Base-by-base conservation (phyloP, 2,329 filamentous ascomycete genomes). In the Aspergillus fijiensis region DNA sequence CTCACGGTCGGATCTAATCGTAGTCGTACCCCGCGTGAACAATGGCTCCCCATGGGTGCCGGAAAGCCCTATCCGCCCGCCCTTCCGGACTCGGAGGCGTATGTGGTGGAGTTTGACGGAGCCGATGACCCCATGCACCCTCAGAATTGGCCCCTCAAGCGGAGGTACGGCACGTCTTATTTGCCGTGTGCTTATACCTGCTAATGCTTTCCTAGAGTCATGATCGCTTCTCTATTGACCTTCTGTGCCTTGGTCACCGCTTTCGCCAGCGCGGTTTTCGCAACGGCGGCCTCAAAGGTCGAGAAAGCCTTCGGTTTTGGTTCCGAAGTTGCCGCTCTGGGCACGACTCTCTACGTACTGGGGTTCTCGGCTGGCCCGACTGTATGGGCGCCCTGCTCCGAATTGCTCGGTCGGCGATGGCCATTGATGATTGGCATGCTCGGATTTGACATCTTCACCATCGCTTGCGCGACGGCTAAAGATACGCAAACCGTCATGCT, bases 181-280 rank as follows among this genome's bases (percentile, higher is more conserved):
- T 23, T 23, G 23, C 23, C 4, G 23, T 23, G 23, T 23, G 23
- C 4, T 23, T 23, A 4, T 23, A 23, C 23, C 23, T 23, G 23
- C 23, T 23, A n/a, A 62, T 39, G 31, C 11, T 14, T 21, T 6
- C 3, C 10, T 29, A 69, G 67, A 45, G 27, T 67, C 9, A 42
- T 60, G 19, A 60, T 67, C 4, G 65, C 59, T 5, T 61, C 55
- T 6, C 58, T 67, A 3, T 50, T 68, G 16, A 65, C 58, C 6
- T 70, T 59, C 33, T 62, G 60, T 54, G 66, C 65, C 2, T 70
- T 84, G 14, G 70, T 76, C 2, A 74, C 79, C 1, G 79, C 82
- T 0, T 84, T 84, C 58, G 78, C 75, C 0, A 74, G 71, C 5
- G 87, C 84, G 72, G 85, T 90, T 68, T 91, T 90, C 77, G 89